A percentile compares a stretch with the other conserved stretches of the same genome.
Evolutionary conservation across 225 moss, liverwort and hornwort genomes (phyloP).

Genomic region (Takakia lepidozioides): DNA sequence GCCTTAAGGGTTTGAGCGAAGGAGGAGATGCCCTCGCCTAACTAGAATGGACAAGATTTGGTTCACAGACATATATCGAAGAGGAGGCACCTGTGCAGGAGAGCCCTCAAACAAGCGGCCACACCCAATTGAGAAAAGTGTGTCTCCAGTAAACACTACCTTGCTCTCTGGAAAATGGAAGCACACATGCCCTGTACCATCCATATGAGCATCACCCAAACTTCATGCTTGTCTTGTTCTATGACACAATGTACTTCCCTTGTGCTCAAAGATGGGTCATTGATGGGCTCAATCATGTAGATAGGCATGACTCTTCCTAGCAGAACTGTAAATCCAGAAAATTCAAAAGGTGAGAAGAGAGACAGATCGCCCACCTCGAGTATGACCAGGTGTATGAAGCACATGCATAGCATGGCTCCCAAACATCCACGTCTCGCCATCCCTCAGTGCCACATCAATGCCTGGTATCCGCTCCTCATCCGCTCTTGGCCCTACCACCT

Average conservation of each 20-base stretch:
- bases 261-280: too few relatives aligned
- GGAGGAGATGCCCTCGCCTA: too few relatives aligned
- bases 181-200: slow-evolving; percentile 75
- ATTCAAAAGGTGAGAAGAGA: too few relatives aligned
- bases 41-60: too few relatives aligned
- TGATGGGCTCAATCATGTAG: too few relatives aligned
- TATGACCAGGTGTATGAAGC: slow-evolving; percentile 89
- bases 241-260: too few relatives aligned
- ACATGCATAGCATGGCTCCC: slow-evolving; percentile 78
- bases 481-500: slow-evolving; percentile 90
- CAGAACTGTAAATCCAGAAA: too few relatives aligned
- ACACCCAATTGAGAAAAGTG: slow-evolving; percentile 89
- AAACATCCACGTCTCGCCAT: slow-evolving; percentile 82
- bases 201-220: too few relatives aligned
- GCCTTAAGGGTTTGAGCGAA: too few relatives aligned
- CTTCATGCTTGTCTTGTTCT: too few relatives aligned
- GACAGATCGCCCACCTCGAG: slow-evolving; percentile 73
- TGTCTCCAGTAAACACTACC: slow-evolving; percentile 97
- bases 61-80: too few relatives aligned
- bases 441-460: slow-evolving; percentile 74
- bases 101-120: slow-evolving; percentile 93
- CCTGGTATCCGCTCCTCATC: slow-evolving; percentile 89
- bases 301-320: too few relatives aligned
- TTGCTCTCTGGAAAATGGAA: slow-evolving; percentile 74
- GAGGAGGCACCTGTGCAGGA: slow-evolving; percentile 97